Evolutionary conservation across 805 yeast genomes (phyloP).

Genomic region (Komagataella kurtzmanii): DNA sequence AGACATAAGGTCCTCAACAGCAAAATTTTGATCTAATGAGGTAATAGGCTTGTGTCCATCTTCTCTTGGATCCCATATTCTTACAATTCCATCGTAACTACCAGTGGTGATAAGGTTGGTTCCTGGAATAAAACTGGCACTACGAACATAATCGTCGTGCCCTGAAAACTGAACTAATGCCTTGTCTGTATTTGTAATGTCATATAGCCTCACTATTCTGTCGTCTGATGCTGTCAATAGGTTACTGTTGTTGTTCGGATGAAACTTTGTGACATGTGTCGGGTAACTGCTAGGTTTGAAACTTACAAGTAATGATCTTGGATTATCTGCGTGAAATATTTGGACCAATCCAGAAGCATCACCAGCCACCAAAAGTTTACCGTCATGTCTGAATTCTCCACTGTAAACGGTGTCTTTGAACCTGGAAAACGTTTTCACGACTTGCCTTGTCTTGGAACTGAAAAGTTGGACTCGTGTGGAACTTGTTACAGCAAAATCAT

Average conservation of each 20-base stretch:
- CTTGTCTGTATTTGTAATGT: slow-evolving; percentile 62
- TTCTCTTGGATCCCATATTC: slow-evolving; percentile 72
- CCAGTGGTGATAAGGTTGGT: slow-evolving; percentile 82
- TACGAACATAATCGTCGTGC: slow-evolving; percentile 81
- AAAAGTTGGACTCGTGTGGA: slow-evolving; percentile 87
- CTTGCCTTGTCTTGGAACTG: slow-evolving; percentile 89
- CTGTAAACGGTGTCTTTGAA: slow-evolving; percentile 88
- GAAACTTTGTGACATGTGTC: slow-evolving; percentile 88
- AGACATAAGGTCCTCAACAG: slow-evolving; percentile 77
- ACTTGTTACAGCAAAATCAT: slow-evolving; percentile 88
- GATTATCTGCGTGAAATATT: slow-evolving; percentile 72
- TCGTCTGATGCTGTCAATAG: slow-evolving; percentile 88
- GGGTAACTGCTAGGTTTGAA: slow-evolving; percentile 79
- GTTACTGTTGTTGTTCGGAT: slow-evolving; percentile 61
- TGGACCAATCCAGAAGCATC: slow-evolving; percentile 93
- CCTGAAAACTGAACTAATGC: slow-evolving; percentile 59
- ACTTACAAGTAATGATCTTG: slow-evolving; percentile 67
- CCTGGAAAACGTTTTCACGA: slow-evolving; percentile 69
- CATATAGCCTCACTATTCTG: slow-evolving; percentile 75
- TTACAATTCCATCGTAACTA: slow-evolving; percentile 78
- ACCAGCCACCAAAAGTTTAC: slow-evolving; percentile 83
- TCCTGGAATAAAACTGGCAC: slow-evolving; percentile 64
- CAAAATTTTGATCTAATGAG: slow-evolving; percentile 58
- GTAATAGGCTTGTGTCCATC: slow-evolving; percentile 37
- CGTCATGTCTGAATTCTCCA: slow-evolving; percentile 87